These are phyloP conservation scores for Dendrocalamus latiflorus DNA, from an alignment of 202 grass and related monocot species.

Conservation along the genomic window DNA sequence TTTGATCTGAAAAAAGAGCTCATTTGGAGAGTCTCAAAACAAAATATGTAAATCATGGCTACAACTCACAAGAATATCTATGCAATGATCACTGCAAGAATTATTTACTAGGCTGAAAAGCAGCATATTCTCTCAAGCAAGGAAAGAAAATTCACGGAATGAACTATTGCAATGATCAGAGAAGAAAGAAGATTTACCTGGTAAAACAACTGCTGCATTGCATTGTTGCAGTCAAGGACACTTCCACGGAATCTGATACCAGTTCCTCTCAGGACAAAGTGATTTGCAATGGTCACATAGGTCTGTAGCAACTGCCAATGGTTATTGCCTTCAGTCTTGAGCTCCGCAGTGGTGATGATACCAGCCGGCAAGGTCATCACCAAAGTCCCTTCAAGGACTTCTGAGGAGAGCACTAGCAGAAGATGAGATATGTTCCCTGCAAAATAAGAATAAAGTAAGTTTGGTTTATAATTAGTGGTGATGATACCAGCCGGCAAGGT, in stretches of 20 bases:
- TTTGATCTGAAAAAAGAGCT: background rate
- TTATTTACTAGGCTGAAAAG: background rate
- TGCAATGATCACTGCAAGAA: background rate
- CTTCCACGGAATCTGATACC: constrained; percentile 56
- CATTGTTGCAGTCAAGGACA: constrained; percentile 57
- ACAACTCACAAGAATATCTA: background rate
- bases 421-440: constrained; percentile 68
- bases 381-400: constrained; percentile 65
- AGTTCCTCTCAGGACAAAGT: constrained; percentile 56
- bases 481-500: too few species aligned
- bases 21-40: background rate
- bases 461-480: too few species aligned
- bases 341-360: constrained; percentile 32
- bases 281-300: constrained; percentile 58
- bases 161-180: background rate
- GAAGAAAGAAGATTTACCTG: constrained; percentile 36
- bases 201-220: constrained; percentile 55
- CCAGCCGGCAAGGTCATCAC: constrained; percentile 36
- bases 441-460: background rate
- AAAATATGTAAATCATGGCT: background rate
- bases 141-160: background rate
- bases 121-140: background rate
- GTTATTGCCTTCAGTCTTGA: constrained; percentile 42
- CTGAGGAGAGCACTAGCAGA: constrained; percentile 40
- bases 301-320: constrained; percentile 56